Conservation (phyloP, 345 rosid genomes). For the Hibiscus tridactylites region DNA sequence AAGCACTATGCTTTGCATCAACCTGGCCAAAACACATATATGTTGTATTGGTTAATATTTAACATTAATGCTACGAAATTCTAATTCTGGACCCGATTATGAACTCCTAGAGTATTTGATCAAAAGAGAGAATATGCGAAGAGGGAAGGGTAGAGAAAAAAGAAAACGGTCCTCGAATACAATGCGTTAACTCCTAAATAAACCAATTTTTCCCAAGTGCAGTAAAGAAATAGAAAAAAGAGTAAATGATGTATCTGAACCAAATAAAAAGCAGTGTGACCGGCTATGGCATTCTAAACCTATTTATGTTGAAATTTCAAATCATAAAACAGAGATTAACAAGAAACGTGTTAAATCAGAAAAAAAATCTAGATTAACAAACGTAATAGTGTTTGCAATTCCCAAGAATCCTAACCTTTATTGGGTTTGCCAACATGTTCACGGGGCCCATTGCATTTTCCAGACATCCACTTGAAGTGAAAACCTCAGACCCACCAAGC, state of each 20-base stretch:
- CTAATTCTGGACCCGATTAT: not conserved
- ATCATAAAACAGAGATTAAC: not conserved
- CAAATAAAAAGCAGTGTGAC: not conserved
- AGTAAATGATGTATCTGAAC: not conserved
- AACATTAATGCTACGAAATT: not conserved
- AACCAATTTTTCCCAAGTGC: not conserved
- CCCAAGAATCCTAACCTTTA: slow-evolving; percentile 21
- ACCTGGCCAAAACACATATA: slow-evolving; percentile 27
- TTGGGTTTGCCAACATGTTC: slow-evolving; percentile 34
- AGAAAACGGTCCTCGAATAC: not conserved
- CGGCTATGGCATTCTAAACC: not conserved
- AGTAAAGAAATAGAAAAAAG: not conserved
- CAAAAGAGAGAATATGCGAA: not conserved
- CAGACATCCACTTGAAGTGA: slow-evolving; percentile 35
- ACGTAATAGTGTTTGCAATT: not conserved
- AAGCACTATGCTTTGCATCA: slow-evolving; percentile 28
- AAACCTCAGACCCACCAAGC: slow-evolving; percentile 35
- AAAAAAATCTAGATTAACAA: not conserved
- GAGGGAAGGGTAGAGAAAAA: not conserved
- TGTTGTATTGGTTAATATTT: not conserved
- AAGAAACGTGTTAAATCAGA: not conserved
- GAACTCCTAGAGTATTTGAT: not conserved
- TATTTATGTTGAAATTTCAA: not conserved
- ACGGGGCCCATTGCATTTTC: slow-evolving; percentile 32
- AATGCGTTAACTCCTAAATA: not conserved